phyloP scores from a whole-genome alignment of 1,284 basidiomycete genomes.

The Flammula alnicola region DNA sequence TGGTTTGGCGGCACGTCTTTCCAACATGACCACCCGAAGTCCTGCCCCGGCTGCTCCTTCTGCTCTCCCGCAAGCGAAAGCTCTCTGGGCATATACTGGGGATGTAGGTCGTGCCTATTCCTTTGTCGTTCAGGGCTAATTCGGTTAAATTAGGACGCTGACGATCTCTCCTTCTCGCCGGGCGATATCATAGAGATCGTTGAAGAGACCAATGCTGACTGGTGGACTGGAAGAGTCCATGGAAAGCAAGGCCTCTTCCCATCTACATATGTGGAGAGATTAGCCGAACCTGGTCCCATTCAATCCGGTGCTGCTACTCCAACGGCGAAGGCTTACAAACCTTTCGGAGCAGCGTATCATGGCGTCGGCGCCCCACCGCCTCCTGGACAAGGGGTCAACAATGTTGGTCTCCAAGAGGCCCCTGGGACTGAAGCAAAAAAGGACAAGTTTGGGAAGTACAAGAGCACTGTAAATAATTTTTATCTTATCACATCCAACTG shows the following conservation, averaged over 20 bases:
- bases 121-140: conserved; percentile 4
- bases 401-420: conserved; percentile 42
- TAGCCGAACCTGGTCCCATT: conserved; percentile 20
- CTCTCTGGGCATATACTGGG: conserved; percentile 68
- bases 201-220: conserved; percentile 62
- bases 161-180: conserved; percentile 60
- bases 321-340: conserved; percentile 40
- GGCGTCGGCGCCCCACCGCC: conserved; percentile 40
- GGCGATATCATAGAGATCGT: conserved; percentile 67
- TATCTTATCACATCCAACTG: not conserved
- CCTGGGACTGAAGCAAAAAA: conserved; percentile 56
- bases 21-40: conserved; percentile 24
- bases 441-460: conserved; percentile 57
- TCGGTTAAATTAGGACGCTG: conserved; percentile 50
- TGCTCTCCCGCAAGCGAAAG: conserved; percentile 47
- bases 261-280: conserved; percentile 36
- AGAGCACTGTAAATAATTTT: conserved; percentile 51
- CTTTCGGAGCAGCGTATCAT: conserved; percentile 42
- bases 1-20: conserved; percentile 19
- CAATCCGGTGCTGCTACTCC: conserved; percentile 36
- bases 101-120: conserved; percentile 41
- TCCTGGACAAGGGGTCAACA: conserved; percentile 35
- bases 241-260: conserved; percentile 68
- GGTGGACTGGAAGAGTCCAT: conserved; percentile 64
- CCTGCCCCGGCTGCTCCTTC: conserved; percentile 34